These are phyloP conservation scores for Sesbania bispinosa DNA, from an alignment of 306 rosid species.

Conservation along the genomic window DNA sequence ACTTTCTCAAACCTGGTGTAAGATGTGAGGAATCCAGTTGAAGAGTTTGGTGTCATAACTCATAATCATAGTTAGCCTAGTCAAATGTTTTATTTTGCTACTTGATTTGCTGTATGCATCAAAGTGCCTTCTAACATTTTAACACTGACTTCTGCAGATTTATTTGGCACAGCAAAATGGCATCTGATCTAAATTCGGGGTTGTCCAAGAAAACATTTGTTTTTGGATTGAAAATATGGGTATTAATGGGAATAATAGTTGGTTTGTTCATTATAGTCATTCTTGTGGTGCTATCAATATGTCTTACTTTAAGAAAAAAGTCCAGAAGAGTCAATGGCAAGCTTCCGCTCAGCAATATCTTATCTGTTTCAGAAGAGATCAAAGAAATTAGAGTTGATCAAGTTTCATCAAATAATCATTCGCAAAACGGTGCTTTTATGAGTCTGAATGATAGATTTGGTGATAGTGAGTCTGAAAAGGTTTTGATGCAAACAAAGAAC, in stretches of 20 bases:
- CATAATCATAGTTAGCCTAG: background rate
- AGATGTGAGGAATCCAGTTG: background rate
- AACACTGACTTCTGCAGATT: slow-evolving; percentile 35
- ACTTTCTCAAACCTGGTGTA: slow-evolving; percentile 6
- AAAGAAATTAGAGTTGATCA: slow-evolving; percentile 78
- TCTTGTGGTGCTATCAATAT: slow-evolving; percentile 61
- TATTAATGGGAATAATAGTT: slow-evolving; percentile 58
- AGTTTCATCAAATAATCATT: slow-evolving; percentile 47
- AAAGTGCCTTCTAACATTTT: slow-evolving; percentile 3
- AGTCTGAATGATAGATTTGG: slow-evolving; percentile 46
- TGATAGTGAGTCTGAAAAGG: slow-evolving; percentile 59
- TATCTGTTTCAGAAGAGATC: slow-evolving; percentile 66
- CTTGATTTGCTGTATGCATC: slow-evolving; percentile 6
- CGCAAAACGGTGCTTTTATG: slow-evolving; percentile 34
- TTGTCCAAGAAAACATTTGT: slow-evolving; percentile 65
- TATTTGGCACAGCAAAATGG: slow-evolving; percentile 42
- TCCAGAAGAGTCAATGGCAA: slow-evolving; percentile 47
- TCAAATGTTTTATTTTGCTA: background rate
- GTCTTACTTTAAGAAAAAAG: slow-evolving; percentile 64
- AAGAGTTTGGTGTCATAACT: slow-evolving; percentile 3
- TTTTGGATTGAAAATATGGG: slow-evolving; percentile 83
- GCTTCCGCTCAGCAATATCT: slow-evolving; percentile 50
- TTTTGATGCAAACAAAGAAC: slow-evolving; percentile 48
- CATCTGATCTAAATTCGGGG: slow-evolving; percentile 62
- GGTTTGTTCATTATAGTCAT: slow-evolving; percentile 61